phyloP scores from a whole-genome alignment of 257 asterid genomes.

The Solanum pennellii region DNA sequence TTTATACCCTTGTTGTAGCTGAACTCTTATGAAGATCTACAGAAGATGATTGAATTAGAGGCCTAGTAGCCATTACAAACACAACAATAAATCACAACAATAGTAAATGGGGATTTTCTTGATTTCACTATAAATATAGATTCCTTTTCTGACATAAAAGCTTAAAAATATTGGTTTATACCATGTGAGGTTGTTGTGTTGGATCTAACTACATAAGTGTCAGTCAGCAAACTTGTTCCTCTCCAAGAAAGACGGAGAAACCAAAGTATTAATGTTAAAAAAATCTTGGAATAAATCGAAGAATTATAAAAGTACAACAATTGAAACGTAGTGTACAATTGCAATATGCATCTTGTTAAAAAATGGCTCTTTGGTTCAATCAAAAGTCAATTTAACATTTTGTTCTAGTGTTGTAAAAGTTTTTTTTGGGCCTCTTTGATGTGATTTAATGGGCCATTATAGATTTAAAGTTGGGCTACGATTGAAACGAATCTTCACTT shows the following conservation, averaged over 20 bases:
- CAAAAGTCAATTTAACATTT: not conserved
- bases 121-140: not conserved
- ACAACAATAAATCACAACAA: not conserved
- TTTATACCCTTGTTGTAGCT: not conserved
- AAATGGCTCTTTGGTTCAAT: not conserved
- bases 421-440: not conserved
- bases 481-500: not conserved
- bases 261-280: not conserved
- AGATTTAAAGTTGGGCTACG: not conserved
- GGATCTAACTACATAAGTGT: slow-evolving; percentile 6
- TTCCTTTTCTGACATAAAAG: not conserved
- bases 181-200: slow-evolving; percentile 3
- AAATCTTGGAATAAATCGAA: not conserved
- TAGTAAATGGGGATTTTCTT: not conserved
- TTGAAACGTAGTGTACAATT: not conserved
- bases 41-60: slow-evolving; percentile 3
- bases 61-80: slow-evolving; percentile 21
- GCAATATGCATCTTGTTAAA: not conserved
- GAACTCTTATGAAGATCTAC: not conserved
- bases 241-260: slow-evolving; percentile 38
- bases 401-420: not conserved
- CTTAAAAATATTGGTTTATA: not conserved
- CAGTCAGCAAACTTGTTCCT: slow-evolving; percentile 1
- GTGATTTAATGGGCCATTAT: not conserved
- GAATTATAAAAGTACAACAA: not conserved